Base-by-base conservation (phyloP, 345 rosid species). In the Syzygium aqueum region DNA sequence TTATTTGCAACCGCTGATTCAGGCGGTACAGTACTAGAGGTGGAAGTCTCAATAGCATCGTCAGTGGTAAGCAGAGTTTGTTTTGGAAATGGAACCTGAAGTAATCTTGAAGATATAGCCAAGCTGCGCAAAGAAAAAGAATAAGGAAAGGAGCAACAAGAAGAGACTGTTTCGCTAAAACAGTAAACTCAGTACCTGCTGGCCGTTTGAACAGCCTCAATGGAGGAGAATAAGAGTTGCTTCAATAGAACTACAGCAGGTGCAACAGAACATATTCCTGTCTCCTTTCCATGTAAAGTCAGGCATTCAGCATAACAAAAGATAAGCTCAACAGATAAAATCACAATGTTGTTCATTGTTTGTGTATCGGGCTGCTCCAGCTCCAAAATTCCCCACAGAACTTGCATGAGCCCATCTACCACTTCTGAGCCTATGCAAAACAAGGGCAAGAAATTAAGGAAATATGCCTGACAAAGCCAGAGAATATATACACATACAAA, bases 11-110 rank as follows among this genome's bases (percentile, higher is more conserved):
- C 94, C 87, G 94, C 89, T 88, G 94, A 78, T 92, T 92, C 96
- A 89, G 89, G 89, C 46, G 94, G 93, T 85, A 93, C 92, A 85
- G 96, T 86, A 56, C 93, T 89, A 89, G 97, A 90, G 84, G 90
- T 92, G 27, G 91, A 90, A 90, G 87, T 93, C 87, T 97, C 98
- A 28, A 85, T 94, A 88, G 92, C 91, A 88, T 97, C 99, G 90
- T 97, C 99, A 89, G 94, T 90, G 80, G 94, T 92, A 91, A 96
- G 91, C 93, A 95, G 94, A 57, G 98, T 96, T 91, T 96, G 99
- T 91, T 94, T 97, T 88, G 99, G 99, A 90, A 97, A 97, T 84
- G 99, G 99, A 88, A 97, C 99, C 93, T 97, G 99, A 87, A 97
- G 99, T 90, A 97, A 92, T 91, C 98, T 96, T 85, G 99, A 96